Base-by-base conservation (phyloP, 2,329 filamentous ascomycete species). In the Sclerotinia nivalis region DNA sequence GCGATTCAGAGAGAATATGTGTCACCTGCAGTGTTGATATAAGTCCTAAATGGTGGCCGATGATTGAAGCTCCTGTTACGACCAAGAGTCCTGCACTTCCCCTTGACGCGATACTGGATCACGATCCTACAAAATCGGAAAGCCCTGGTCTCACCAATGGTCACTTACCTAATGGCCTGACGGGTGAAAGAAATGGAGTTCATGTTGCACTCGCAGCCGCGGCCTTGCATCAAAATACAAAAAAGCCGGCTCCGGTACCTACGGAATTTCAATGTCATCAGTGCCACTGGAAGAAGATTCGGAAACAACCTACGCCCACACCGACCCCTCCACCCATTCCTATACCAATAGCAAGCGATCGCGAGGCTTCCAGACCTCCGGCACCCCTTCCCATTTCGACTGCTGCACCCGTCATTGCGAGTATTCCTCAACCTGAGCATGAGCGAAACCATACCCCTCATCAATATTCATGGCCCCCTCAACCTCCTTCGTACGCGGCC, bases 211-310 rank as follows among this genome's bases (percentile, higher is more conserved):
- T 79, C 43, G 78, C 78, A 54, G 74, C 75, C 50, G 78, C 78
- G 58, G 78, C 78, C 54, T 66, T 79, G 37, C 72, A 75, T 69
- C 75, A 73, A 75, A 79, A 74, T 55, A 72, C 70, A 15, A 71
- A 72, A 52, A 65, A 73, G 25, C 66, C 74, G 12, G 65, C 70
- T 28, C 31, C 43, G 37, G 64, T 66, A 55, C 64, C 74, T 74
- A 82, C 85, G 43, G 85, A 84, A 72, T 90, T 88, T 73, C 90
- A 93, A 79, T 94, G 91, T 75, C 91, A 94, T 80, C 91, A 92
- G 78, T 94, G 91, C 72, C 84, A 86, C 74, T 78, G 82, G 73
- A 84, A 81, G 73, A 89, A 87, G 77, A 78, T 80, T 25, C 72
- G 72, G 50, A 79, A 74, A 71, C 72, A 77, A 55, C 70, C 74